Conservation (phyloP, 148 eudicot genomes). For the Nyssa sinensis region DNA sequence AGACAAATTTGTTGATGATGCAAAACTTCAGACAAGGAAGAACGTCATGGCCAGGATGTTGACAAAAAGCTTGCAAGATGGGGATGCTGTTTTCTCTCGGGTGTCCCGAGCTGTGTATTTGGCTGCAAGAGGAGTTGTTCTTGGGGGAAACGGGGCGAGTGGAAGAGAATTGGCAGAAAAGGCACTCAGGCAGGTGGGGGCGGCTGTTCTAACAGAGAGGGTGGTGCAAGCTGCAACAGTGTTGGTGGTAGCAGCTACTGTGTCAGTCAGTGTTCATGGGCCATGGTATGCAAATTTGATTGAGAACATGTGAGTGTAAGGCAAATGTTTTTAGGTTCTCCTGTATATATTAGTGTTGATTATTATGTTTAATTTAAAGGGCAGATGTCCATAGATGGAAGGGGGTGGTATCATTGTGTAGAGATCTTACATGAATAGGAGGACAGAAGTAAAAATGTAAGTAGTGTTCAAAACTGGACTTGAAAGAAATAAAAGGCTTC, state of each 20-base stretch:
- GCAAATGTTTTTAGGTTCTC: background rate
- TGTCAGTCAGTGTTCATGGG: conserved; percentile 42
- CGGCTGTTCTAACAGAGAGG: conserved; percentile 23
- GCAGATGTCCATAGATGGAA: conserved; percentile 3
- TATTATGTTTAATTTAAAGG: background rate
- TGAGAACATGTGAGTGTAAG: conserved; percentile 24
- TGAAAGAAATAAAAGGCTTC: background rate
- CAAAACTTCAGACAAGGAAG: conserved; percentile 28
- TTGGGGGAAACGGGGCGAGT: conserved; percentile 31
- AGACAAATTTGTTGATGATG: conserved; percentile 7
- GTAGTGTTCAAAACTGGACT: background rate
- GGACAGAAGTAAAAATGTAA: background rate
- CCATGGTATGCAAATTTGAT: conserved; percentile 37
- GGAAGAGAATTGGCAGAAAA: conserved; percentile 42
- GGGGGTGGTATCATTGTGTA: background rate
- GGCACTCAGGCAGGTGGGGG: conserved; percentile 43
- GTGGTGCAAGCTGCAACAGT: conserved; percentile 28
- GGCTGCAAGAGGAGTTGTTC: conserved; percentile 49
- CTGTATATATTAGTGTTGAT: background rate
- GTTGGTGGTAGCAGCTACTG: conserved; percentile 33
- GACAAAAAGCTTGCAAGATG: conserved; percentile 51
- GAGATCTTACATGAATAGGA: background rate
- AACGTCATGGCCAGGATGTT: conserved; percentile 41
- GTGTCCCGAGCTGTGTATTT: conserved; percentile 49
- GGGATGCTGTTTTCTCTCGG: conserved; percentile 39